phyloP scores from a whole-genome alignment of 106 monocot genomes.

The Allium cepa region DNA sequence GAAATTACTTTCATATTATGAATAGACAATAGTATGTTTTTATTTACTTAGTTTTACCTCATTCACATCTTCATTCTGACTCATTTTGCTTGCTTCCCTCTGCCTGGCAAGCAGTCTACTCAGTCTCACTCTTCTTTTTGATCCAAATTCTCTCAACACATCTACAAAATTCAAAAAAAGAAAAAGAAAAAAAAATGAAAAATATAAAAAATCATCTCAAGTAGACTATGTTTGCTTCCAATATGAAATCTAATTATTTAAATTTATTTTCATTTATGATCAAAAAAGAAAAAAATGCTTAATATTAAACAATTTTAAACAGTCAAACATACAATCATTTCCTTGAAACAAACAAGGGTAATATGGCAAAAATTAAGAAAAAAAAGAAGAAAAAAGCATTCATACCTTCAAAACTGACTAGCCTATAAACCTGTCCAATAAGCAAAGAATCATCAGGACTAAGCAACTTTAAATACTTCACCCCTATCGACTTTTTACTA shows the following conservation, averaged over 20 bases:
- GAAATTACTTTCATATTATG: no score
- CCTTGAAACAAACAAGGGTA: no score
- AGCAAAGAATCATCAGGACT: slow-evolving; percentile 40
- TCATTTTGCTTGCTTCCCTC: neutral
- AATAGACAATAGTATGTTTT: no score
- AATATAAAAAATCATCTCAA: no score
- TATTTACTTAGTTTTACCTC: no score
- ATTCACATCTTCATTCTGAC: no score
- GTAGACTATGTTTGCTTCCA: no score
- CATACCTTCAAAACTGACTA: slow-evolving; percentile 44
- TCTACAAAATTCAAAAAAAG: slow-evolving; percentile 4
- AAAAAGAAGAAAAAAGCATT: neutral
- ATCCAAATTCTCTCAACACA: slow-evolving; percentile 22
- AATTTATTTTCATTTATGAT: no score
- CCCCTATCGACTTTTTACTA: neutral
- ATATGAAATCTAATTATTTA: neutral
- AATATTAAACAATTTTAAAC: neutral
- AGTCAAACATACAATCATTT: no score
- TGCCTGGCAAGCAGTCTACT: slow-evolving; percentile 9
- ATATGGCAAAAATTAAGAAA: no score
- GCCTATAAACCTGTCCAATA: slow-evolving; percentile 48
- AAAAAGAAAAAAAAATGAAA: neutral
- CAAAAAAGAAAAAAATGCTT: neutral
- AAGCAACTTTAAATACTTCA: slow-evolving; percentile 44
- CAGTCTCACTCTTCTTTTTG: slow-evolving; percentile 20